These are phyloP conservation scores for Acorus calamus DNA, from an alignment of 106 monocot species.

Conservation along the genomic window DNA sequence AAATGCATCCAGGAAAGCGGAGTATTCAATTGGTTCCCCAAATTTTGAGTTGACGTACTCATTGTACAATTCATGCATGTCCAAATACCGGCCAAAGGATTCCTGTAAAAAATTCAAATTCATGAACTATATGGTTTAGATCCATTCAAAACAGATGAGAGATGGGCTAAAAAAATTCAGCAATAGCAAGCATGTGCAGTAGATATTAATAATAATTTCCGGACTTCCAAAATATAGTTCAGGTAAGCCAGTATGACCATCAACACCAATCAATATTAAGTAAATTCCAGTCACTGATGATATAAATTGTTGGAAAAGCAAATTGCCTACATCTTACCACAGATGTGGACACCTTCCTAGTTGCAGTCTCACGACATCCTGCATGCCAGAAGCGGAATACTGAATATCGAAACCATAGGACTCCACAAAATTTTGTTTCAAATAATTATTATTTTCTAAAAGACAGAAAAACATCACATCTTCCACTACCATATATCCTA, in stretches of 20 bases:
- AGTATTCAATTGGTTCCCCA: constrained; percentile 72
- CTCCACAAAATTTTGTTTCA: too few species aligned
- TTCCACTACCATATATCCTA: too few species aligned
- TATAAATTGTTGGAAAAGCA: too few species aligned
- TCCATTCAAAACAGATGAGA: neutral
- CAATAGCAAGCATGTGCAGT: too few species aligned
- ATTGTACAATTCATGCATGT: constrained; percentile 90
- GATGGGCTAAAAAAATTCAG: neutral
- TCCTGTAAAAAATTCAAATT: constrained; percentile 36
- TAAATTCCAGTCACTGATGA: too few species aligned
- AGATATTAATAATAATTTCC: too few species aligned
- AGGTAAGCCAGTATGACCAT: too few species aligned
- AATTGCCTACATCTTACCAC: constrained; percentile 52
- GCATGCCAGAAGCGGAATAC: constrained; percentile 12
- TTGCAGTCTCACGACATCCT: constrained; percentile 59
- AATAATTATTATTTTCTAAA: too few species aligned
- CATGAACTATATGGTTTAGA: neutral
- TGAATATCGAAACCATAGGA: too few species aligned
- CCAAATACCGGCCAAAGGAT: constrained; percentile 86
- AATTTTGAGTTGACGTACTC: constrained; percentile 93
- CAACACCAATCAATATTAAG: too few species aligned
- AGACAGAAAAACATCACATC: too few species aligned
- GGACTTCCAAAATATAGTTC: too few species aligned
- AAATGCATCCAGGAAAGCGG: constrained; percentile 64
- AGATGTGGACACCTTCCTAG: constrained; percentile 42